These are phyloP conservation scores for Collybiopsis luxurians DNA, from an alignment of 768 basidiomycete species.

Conservation along the genomic window DNA sequence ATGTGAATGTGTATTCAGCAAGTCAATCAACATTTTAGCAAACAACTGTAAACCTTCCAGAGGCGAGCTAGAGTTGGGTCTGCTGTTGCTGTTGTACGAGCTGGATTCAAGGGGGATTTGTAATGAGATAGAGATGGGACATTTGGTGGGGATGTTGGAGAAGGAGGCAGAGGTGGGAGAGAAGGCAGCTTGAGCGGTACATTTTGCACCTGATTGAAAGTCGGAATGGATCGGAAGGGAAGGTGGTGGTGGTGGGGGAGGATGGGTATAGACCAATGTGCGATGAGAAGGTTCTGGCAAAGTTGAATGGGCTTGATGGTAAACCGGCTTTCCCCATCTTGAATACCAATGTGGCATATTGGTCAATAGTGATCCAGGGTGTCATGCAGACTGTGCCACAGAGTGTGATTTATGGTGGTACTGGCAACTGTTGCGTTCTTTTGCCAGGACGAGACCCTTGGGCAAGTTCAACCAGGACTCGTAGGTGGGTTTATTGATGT, in stretches of 20 bases:
- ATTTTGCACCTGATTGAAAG: conserved; percentile 53
- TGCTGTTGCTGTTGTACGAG: conserved; percentile 26
- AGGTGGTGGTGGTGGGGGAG: no score
- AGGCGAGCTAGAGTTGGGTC: conserved; percentile 39
- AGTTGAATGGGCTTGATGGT: conserved; percentile 67
- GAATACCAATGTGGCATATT: conserved; percentile 23
- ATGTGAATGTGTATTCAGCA: conserved; percentile 24
- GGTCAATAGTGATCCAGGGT: conserved; percentile 13
- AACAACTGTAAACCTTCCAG: conserved; percentile 62
- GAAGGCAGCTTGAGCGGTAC: conserved; percentile 74
- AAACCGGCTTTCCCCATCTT: conserved; percentile 21
- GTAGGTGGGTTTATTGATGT: conserved; percentile 76
- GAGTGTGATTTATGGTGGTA: conserved; percentile 44
- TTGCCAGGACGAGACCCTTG: conserved; percentile 77
- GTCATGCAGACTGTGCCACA: conserved; percentile 20
- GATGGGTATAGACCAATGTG: conserved; percentile 12
- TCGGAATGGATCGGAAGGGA: conserved; percentile 1
- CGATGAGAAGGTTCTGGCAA: conserved; percentile 44
- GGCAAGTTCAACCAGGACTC: conserved; percentile 80
- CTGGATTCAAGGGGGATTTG: conserved; percentile 45
- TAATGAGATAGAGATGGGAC: conserved; percentile 51
- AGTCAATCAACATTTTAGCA: conserved; percentile 57
- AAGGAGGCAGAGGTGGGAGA: conserved; percentile 63
- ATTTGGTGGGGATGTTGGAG: conserved; percentile 48
- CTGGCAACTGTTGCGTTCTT: conserved; percentile 64